phyloP scores from a whole-genome alignment of 169 alveolate genomes.

The Babesia bovis region DNA sequence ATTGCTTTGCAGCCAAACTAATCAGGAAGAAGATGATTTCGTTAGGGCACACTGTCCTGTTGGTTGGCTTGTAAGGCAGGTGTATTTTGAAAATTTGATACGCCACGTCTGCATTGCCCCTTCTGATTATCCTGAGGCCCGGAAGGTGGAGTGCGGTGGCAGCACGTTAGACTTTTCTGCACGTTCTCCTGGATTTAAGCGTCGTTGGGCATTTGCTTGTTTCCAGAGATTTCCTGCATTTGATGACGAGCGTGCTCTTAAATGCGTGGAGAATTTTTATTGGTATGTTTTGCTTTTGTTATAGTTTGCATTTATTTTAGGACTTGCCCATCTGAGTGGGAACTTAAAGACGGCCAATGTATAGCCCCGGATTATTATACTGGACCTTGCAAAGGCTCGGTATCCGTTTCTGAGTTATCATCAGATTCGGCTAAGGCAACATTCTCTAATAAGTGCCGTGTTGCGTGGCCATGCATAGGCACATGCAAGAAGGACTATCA shows the following conservation, averaged over 20 bases:
- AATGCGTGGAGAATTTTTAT: conserved; percentile 54
- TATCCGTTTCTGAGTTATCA: conserved; percentile 28
- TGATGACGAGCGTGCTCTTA: conserved; percentile 35
- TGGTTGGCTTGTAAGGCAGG: conserved; percentile 62
- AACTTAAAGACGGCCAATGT: conserved; percentile 48
- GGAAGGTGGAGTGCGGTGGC: conserved; percentile 57
- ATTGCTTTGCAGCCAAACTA: conserved; percentile 24
- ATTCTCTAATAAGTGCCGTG: conserved; percentile 66
- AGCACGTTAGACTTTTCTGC: conserved; percentile 65
- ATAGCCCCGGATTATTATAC: conserved; percentile 68
- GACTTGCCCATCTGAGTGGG: conserved; percentile 72
- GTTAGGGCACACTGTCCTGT: conserved; percentile 71
- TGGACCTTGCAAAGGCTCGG: conserved; percentile 66
- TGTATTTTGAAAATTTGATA: conserved; percentile 34
- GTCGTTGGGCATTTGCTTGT: conserved; percentile 72
- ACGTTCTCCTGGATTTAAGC: conserved; percentile 63
- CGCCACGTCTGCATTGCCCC: conserved; percentile 62
- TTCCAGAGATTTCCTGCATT: conserved; percentile 64
- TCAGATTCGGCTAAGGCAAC: conserved; percentile 47
- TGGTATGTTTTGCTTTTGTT: conserved; percentile 9
- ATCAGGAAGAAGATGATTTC: conserved; percentile 50
- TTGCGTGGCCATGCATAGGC: conserved; percentile 75
- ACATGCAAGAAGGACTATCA: conserved; percentile 69
- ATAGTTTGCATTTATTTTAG: not conserved
- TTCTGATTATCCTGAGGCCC: conserved; percentile 35